phyloP scores from a whole-genome alignment of 108 stramenopile species.

The Pseudonitzschia pungens region DNA sequence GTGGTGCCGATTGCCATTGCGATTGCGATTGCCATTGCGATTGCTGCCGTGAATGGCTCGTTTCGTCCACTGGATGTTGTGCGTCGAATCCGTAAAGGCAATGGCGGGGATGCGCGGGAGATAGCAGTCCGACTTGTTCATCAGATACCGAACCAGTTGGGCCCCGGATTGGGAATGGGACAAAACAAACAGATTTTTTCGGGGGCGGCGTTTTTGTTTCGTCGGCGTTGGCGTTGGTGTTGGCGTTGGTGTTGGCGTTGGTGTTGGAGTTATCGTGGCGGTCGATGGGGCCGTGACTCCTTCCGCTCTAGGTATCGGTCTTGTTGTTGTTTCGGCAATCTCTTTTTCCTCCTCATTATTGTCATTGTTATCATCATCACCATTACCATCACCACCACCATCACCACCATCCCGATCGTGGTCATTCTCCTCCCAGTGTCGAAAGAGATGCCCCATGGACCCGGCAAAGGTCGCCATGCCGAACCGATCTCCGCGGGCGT shows the following conservation, averaged over 20 bases:
- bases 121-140: conserved; percentile 51
- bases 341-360: no score
- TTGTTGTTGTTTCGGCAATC: no score
- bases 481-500: conserved; percentile 60
- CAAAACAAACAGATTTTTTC: conserved; percentile 52
- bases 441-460: conserved; percentile 51
- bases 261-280: background rate
- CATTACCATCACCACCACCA: no score
- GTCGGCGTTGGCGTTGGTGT: background rate
- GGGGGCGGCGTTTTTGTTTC: conserved; percentile 7
- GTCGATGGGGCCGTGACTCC: no score
- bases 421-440: conserved; percentile 15
- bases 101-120: conserved; percentile 69
- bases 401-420: no score
- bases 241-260: background rate
- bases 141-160: conserved; percentile 63
- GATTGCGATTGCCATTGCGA: no score
- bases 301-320: no score
- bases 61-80: conserved; percentile 82
- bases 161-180: conserved; percentile 76
- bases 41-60: no score
- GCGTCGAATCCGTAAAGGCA: conserved; percentile 85
- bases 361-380: no score
- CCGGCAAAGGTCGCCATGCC: conserved; percentile 64
- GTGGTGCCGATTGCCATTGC: no score